A percentile compares a stretch with the other conserved stretches of the same genome.
phyloP scores from a whole-genome alignment of 208 protist species.

The Leishmania guyanensis region DNA sequence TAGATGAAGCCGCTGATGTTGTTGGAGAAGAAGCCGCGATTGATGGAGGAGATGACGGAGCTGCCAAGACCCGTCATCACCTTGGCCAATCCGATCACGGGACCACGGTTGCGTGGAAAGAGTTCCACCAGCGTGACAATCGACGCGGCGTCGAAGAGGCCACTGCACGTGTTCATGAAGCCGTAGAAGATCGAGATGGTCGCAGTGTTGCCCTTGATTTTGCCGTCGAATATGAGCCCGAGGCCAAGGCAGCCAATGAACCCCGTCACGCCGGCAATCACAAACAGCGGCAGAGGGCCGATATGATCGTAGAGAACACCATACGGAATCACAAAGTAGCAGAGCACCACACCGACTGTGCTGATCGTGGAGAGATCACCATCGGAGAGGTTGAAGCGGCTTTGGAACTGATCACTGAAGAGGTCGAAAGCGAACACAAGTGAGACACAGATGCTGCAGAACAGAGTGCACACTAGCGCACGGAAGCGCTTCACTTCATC shows the following conservation, averaged over 20 bases:
- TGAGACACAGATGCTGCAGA: constrained; percentile 72
- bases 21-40: constrained; percentile 46
- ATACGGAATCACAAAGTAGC: constrained; percentile 72
- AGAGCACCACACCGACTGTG: constrained; percentile 66
- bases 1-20: constrained; percentile 71
- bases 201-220: constrained; percentile 48
- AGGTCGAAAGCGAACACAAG: constrained; percentile 70
- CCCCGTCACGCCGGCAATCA: constrained; percentile 37
- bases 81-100: constrained; percentile 63
- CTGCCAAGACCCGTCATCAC: constrained; percentile 75
- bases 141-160: constrained; percentile 53
- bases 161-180: constrained; percentile 60
- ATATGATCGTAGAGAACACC: constrained; percentile 59
- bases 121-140: constrained; percentile 58
- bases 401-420: constrained; percentile 55
- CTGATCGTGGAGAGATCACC: constrained; percentile 75
- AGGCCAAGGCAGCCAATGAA: constrained; percentile 52
- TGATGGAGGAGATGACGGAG: constrained; percentile 68
- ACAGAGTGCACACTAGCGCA: constrained; percentile 47
- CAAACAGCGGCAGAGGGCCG: constrained; percentile 45
- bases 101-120: constrained; percentile 75
- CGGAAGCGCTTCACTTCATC: constrained; percentile 70
- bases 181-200: constrained; percentile 74
- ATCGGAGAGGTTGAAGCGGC: constrained; percentile 45
- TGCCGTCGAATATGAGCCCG: constrained; percentile 50